Conservation (phyloP, 441 rosid genomes). For the Bocquillonia castaneifolia region DNA sequence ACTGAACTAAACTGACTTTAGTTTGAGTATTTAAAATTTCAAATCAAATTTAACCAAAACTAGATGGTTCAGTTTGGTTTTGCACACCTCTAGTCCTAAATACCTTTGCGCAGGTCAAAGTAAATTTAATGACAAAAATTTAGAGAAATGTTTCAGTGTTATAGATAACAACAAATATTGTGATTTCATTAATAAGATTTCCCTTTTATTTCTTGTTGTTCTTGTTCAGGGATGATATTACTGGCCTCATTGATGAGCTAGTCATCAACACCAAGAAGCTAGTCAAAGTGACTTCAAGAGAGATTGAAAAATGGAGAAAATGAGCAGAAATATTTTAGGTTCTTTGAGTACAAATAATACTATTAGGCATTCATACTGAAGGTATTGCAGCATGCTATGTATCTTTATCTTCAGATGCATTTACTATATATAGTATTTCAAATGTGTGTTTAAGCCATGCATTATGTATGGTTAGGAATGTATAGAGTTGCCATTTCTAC, state of each 20-base stretch:
- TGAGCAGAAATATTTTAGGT: conserved; percentile 20
- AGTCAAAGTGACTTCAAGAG: conserved; percentile 53
- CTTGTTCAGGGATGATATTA: conserved; percentile 56
- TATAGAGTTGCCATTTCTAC: background rate
- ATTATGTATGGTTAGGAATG: background rate
- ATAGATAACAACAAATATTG: background rate
- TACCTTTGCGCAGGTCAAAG: background rate
- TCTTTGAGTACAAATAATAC: conserved; percentile 9
- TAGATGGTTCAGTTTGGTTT: too few relatives aligned
- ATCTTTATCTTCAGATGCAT: too few relatives aligned
- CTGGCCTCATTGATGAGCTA: conserved; percentile 55
- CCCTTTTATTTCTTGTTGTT: conserved; percentile 2
- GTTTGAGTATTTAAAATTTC: too few relatives aligned
- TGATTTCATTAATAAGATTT: background rate
- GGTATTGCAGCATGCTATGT: background rate
- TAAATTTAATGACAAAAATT: background rate
- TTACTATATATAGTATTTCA: background rate
- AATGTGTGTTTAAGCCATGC: background rate
- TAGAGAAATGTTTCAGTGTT: background rate
- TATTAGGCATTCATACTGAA: background rate
- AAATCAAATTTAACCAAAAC: too few relatives aligned
- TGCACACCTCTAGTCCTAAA: too few relatives aligned
- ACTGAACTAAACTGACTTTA: too few relatives aligned
- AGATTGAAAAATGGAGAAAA: conserved; percentile 81
- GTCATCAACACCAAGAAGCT: conserved; percentile 59